Conservation (phyloP, 208 protist species). For the Crithidia fasciculata region DNA sequence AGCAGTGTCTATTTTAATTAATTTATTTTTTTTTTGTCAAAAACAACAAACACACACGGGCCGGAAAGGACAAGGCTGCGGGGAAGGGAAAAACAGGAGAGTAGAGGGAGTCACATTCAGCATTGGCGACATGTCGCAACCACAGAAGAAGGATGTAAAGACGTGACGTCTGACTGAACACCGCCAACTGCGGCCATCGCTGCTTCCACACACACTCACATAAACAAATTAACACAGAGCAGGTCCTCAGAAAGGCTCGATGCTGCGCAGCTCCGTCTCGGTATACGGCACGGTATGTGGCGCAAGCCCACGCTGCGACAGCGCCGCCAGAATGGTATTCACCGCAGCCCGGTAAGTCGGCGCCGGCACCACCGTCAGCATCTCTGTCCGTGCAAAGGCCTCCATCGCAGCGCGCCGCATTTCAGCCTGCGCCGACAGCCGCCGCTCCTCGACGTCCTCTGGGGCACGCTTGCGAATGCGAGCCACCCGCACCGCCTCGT, state of each 20-base stretch:
- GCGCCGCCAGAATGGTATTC: conserved; percentile 52
- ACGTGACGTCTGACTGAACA: too few relatives aligned
- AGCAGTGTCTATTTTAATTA: too few relatives aligned
- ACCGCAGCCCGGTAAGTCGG: conserved; percentile 52
- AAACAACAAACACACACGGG: too few relatives aligned
- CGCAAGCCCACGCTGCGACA: conserved; percentile 33
- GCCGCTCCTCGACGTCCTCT: conserved; percentile 66
- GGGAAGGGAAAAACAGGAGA: too few relatives aligned
- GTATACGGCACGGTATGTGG: conserved; percentile 45
- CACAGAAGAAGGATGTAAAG: too few relatives aligned
- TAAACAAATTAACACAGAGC: too few relatives aligned
- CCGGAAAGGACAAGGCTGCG: too few relatives aligned
- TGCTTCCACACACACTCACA: too few relatives aligned
- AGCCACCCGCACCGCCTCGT: conserved; percentile 56
- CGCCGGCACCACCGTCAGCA: conserved; percentile 47
- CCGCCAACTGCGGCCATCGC: too few relatives aligned
- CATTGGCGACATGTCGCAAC: too few relatives aligned
- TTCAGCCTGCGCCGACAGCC: conserved; percentile 43
- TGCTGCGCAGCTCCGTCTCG: conserved; percentile 41
- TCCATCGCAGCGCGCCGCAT: conserved; percentile 65
- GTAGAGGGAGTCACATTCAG: too few relatives aligned
- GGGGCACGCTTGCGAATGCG: conserved; percentile 62
- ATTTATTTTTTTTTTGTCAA: too few relatives aligned
- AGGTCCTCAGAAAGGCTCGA: conserved; percentile 41
- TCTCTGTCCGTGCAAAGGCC: conserved; percentile 52